phyloP scores from a whole-genome alignment of 78 protist genomes.

The Goniomonas avonlea region DNA sequence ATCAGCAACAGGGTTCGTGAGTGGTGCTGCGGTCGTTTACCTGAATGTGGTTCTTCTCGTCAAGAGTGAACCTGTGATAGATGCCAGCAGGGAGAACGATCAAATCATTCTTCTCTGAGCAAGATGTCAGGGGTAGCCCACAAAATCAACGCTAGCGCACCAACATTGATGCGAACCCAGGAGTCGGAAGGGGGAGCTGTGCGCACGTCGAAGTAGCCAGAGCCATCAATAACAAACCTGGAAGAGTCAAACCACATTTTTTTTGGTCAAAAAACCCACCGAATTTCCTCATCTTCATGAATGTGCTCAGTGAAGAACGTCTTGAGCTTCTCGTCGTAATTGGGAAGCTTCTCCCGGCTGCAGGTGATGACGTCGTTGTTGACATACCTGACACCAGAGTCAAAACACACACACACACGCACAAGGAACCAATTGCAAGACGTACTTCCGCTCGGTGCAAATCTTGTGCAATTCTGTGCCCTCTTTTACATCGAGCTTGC shows the following conservation, averaged over 20 bases:
- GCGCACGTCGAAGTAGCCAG: not conserved
- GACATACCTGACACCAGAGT: not conserved
- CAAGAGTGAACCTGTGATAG: not conserved
- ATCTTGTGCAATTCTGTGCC: too few species aligned
- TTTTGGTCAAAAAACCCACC: too few species aligned
- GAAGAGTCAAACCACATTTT: too few species aligned
- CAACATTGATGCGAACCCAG: too few species aligned
- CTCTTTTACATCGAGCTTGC: not conserved
- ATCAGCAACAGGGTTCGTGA: too few species aligned
- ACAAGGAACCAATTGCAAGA: not conserved
- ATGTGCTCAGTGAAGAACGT: not conserved
- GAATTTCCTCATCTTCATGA: not conserved
- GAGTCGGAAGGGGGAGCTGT: too few species aligned
- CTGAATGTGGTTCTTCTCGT: not conserved
- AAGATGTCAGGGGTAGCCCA: too few species aligned
- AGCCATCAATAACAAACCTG: not conserved
- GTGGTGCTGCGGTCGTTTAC: too few species aligned
- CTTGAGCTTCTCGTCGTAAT: not conserved
- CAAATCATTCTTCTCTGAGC: not conserved
- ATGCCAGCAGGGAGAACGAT: not conserved
- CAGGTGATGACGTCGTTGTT: not conserved
- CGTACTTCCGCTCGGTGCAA: not conserved
- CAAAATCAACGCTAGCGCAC: too few species aligned
- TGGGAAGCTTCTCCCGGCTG: not conserved
- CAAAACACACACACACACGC: not conserved